Evolutionary conservation across 2,329 filamentous ascomycete species (phyloP), one percentile per base, ranked within the genome.

Genomic region (Sarocladium kiliense): DNA sequence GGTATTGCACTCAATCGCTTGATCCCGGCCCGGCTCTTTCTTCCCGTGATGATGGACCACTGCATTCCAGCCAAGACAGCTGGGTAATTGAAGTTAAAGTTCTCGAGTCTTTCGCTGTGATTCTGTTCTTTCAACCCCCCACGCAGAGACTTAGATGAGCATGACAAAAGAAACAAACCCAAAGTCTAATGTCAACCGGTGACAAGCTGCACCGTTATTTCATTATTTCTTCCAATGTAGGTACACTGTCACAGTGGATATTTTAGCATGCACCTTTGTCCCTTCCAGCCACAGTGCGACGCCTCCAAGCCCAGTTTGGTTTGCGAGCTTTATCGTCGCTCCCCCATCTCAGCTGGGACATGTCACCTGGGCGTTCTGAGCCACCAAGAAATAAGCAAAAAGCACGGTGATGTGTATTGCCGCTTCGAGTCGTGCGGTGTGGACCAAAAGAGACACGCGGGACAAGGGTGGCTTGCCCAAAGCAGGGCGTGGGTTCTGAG

Each of bases 31-130:
- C 9, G n/a, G n/a, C n/a, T n/a, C n/a, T n/a, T 21, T 21, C 41
- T 23, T 44, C 19, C 41, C 41, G 19, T 25, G 41, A 44, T 23
- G 19, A 21, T 44, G 41, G 41, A 23, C 16, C 41, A n/a, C n/a
- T n/a, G n/a, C n/a, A 39, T 39, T 39, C 41, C 44, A 47, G 44
- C 6, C 36, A 47, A 47, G 44, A n/a, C n/a, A n/a, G n/a, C n/a
- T n/a, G n/a, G n/a, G n/a, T n/a, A n/a, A n/a, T n/a, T n/a, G n/a
- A n/a, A n/a, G n/a, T n/a, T n/a, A n/a, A n/a, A n/a, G n/a, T n/a
- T n/a, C n/a, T n/a, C n/a, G n/a, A n/a, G n/a, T n/a, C n/a, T n/a
- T n/a, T n/a, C n/a, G n/a, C n/a, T n/a, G n/a, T n/a, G n/a, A n/a
- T n/a, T n/a, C n/a, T n/a, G n/a, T n/a, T n/a, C n/a, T n/a, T n/a